Percentiles rank a stretch among this genome's conserved stretches.
phyloP scores from a whole-genome alignment of 441 rosid species.

The Aleurites moluccanus region DNA sequence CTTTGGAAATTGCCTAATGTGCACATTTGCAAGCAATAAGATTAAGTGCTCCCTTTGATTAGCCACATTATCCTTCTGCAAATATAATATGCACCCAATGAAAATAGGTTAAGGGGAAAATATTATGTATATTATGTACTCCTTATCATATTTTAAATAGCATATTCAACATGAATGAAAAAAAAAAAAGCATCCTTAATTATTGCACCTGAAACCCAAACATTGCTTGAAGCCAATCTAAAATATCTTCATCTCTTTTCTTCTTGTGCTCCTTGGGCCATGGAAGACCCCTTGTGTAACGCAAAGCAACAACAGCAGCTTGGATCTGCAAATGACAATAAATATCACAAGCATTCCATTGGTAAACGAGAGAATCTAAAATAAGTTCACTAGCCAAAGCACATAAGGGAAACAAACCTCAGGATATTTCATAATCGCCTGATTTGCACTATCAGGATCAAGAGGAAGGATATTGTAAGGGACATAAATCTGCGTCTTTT shows the following conservation, averaged over 20 bases:
- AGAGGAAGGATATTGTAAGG: constrained; percentile 97
- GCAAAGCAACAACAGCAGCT: constrained; percentile 93
- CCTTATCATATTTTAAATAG: constrained; percentile 2
- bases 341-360: constrained; percentile 13
- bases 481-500: constrained; percentile 85
- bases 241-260: constrained; percentile 88
- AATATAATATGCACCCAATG: constrained; percentile 10
- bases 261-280: constrained; percentile 86
- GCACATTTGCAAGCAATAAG: constrained; percentile 92
- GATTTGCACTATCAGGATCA: constrained; percentile 97
- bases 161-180: constrained; percentile 7
- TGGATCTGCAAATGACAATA: constrained; percentile 54
- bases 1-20: constrained; percentile 93
- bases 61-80: constrained; percentile 95
- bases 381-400: constrained; percentile 13
- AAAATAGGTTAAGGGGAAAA: constrained; percentile 15
- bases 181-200: neutral
- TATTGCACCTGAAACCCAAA: constrained; percentile 93
- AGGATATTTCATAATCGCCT: constrained; percentile 95
- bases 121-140: constrained; percentile 1
- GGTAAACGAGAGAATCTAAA: constrained; percentile 16
- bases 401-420: constrained; percentile 55
- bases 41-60: constrained; percentile 99
- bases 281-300: constrained; percentile 96
- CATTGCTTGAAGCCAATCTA: constrained; percentile 98